Evolutionary conservation across 208 protist genomes (phyloP), one percentile per base, ranked within the genome.

Genomic region (Leishmania tarentolae): DNA sequence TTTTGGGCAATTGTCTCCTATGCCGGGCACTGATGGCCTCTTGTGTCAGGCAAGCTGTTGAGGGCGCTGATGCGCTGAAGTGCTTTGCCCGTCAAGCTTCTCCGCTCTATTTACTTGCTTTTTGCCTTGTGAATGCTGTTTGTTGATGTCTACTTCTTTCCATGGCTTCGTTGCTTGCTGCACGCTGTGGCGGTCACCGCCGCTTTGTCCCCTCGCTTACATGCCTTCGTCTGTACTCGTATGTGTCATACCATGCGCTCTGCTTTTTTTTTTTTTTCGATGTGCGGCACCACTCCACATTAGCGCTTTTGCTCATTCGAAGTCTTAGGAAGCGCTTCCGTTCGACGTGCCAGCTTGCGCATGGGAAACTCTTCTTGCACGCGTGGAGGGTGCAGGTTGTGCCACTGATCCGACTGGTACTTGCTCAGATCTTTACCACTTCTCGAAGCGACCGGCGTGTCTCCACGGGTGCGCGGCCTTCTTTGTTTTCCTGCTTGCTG

Each of bases 211-310:
- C 70, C 24, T 83, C 19, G n/a, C 37, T 50, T 24, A 11, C 52
- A 19, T 28, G 15, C 6, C 15, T 15, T 44, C 7, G 6, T 47
- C 69, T 63, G 69, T 35, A 21, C 21, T 13, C 47, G 42, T 21
- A 40, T 73, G 50, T 53, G 73, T 3, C 63, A 15, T 80, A 11
- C 40, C 40, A 73, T 71, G 57, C 57, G 44, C 21, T 83, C 69
- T 69, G 66, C 6, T 42, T 68, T 47, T 78, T 37, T 56, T 74
- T 1, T 69, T 69, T 40, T 44, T 13, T 44, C 19, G 15, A 40
- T 31, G 61, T 31, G 31, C 61, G 31, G 31, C 61, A 66, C n/a
- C 13, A 24, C 13, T 66, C n/a, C n/a, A 37, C 59, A 3, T 70
- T 83, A 35, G 11, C 75, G 7, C 52, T 75, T 0, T 52, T 80